A percentile compares a stretch with the other conserved stretches of the same genome.
Evolutionary conservation across 2,329 filamentous ascomycete species (phyloP).

Genomic region (Pseudogymnoascus sp.): DNA sequence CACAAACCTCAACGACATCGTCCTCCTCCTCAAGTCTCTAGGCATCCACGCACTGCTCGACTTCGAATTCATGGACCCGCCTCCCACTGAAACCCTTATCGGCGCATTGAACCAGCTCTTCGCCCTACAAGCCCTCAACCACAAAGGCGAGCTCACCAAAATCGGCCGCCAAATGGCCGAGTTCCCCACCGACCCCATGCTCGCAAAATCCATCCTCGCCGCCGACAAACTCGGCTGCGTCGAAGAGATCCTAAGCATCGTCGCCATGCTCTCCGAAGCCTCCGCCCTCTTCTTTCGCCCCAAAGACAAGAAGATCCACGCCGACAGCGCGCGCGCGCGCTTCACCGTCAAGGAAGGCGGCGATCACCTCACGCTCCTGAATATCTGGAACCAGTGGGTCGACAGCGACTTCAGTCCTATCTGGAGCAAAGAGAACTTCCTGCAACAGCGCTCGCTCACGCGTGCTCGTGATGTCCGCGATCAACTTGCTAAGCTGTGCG

Average conservation of each 20-base stretch:
- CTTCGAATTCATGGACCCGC: conserved; percentile 95
- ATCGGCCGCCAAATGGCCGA: conserved; percentile 91
- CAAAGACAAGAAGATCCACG: conserved; percentile 95
- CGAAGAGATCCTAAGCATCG: conserved; percentile 83
- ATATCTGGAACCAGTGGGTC: conserved; percentile 93
- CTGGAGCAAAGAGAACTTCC: conserved; percentile 87
- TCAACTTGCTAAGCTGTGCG: conserved; percentile 84
- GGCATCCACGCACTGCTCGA: conserved; percentile 88
- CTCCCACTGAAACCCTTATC: conserved; percentile 81
- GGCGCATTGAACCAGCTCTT: conserved; percentile 85
- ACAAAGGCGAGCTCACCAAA: conserved; percentile 81
- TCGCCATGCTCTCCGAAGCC: conserved; percentile 88
- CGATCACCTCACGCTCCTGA: conserved; percentile 79
- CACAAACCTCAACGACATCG: conserved; percentile 75
- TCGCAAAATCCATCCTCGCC: conserved; percentile 80
- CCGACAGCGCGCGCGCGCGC: conserved; percentile 77
- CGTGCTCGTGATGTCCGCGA: conserved; percentile 87
- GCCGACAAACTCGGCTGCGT: conserved; percentile 88
- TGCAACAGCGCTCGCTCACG: conserved; percentile 83
- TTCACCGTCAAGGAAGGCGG: conserved; percentile 89
- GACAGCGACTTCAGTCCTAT: conserved; percentile 81
- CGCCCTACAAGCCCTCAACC: conserved; percentile 79
- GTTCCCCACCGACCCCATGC: conserved; percentile 86
- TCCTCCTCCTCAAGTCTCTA: conserved; percentile 78
- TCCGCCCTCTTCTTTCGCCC: conserved; percentile 87